Percentiles rank a stretch among this genome's conserved stretches.
Conservation (phyloP, 1,139 yeast genomes). For the Geotrichum armillariae region DNA sequence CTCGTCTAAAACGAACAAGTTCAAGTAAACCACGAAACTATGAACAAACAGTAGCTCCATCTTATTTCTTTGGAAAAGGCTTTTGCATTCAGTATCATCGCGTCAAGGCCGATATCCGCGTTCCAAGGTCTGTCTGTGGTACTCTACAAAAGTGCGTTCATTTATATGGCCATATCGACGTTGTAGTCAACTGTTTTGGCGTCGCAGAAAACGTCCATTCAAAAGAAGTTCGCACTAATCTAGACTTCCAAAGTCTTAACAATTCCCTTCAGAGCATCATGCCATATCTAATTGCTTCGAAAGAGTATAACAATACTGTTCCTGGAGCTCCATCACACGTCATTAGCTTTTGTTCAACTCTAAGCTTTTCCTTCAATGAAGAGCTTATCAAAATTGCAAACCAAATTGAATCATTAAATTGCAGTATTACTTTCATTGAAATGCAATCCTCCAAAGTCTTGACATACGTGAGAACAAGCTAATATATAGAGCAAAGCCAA, state of each 20-base stretch:
- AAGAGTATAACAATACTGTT: neutral
- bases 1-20: neutral
- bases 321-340: neutral
- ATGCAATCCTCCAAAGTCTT: too few relatives aligned
- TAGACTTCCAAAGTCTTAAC: too few relatives aligned
- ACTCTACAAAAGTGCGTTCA: constrained; percentile 9
- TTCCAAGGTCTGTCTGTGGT: constrained; percentile 1
- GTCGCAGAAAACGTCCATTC: neutral
- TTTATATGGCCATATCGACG: constrained; percentile 16
- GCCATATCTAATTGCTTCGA: neutral
- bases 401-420: neutral
- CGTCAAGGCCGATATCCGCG: constrained; percentile 13
- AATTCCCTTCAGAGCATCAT: neutral
- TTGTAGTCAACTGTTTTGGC: constrained; percentile 16
- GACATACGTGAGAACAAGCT: too few relatives aligned
- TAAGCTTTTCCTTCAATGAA: neutral
- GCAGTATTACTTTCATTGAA: neutral
- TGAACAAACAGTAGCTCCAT: neutral
- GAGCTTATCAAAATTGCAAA: too few relatives aligned
- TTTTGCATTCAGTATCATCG: constrained; percentile 1
- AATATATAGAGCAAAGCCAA: too few relatives aligned
- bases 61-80: neutral
- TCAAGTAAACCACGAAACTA: neutral
- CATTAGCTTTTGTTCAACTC: neutral
- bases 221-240: neutral